Conservation (phyloP, 345 rosid species). For the Aegle marmelos region DNA sequence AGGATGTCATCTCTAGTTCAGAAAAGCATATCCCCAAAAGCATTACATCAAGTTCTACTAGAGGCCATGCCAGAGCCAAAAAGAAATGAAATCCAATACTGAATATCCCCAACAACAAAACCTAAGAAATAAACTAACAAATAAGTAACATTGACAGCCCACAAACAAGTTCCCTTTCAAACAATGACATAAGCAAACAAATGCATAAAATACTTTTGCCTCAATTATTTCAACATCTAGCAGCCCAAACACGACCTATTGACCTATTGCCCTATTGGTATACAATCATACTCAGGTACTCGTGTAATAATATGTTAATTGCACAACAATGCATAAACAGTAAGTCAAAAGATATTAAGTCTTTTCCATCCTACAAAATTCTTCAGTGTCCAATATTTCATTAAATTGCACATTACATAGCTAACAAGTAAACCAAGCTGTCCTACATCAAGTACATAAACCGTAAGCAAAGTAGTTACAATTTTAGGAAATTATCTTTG, state of each 20-base stretch:
- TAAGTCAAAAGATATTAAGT: background rate
- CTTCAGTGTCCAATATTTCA: background rate
- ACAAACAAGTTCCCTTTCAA: background rate
- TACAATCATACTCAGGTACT: background rate
- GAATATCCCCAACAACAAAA: background rate
- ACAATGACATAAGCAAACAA: background rate
- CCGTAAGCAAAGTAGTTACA: background rate
- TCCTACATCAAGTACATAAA: background rate
- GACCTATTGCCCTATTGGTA: background rate
- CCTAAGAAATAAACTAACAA: background rate
- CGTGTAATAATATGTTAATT: background rate
- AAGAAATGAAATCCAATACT: background rate
- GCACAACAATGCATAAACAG: background rate
- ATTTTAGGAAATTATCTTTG: background rate
- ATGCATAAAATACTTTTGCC: background rate
- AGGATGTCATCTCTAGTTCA: background rate
- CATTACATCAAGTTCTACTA: background rate
- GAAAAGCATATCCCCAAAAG: background rate
- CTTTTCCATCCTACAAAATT: background rate
- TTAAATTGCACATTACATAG: background rate
- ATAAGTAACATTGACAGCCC: background rate
- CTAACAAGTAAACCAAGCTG: background rate
- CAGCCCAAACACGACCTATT: background rate
- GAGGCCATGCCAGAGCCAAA: background rate
- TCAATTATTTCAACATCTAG: background rate